Conservation (phyloP, 2,329 filamentous ascomycete species). For the Westerdykella ornata region DNA sequence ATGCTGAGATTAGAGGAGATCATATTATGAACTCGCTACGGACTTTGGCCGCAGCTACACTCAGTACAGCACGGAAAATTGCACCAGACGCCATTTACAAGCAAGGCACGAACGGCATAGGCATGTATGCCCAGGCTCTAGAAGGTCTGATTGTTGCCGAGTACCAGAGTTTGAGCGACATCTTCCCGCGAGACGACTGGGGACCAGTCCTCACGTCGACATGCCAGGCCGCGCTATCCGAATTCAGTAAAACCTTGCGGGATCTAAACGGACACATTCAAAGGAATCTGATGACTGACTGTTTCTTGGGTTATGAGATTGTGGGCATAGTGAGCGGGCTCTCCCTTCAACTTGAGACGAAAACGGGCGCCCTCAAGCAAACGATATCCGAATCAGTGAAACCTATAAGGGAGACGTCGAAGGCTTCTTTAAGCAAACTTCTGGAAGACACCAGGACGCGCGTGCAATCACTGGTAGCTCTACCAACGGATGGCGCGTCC, state of each 20-base stretch:
- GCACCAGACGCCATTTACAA: constrained; percentile 74
- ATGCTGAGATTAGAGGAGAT: constrained; percentile 76
- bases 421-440: constrained; percentile 73
- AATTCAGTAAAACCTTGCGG: constrained; percentile 76
- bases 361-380: constrained; percentile 78
- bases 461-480: constrained; percentile 55
- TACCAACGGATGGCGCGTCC: constrained; percentile 73
- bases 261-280: constrained; percentile 90
- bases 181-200: constrained; percentile 85
- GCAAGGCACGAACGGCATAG: constrained; percentile 83
- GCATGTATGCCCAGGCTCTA: constrained; percentile 78
- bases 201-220: constrained; percentile 70
- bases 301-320: constrained; percentile 90
- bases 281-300: constrained; percentile 78
- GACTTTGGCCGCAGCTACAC: constrained; percentile 78
- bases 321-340: constrained; percentile 80
- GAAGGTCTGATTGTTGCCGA: constrained; percentile 83
- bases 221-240: constrained; percentile 68
- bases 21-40: constrained; percentile 78
- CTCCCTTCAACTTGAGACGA: constrained; percentile 70
- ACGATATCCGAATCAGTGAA: constrained; percentile 79
- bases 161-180: constrained; percentile 80
- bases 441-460: constrained; percentile 75
- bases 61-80: constrained; percentile 69
- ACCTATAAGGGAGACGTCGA: constrained; percentile 86